phyloP scores from a whole-genome alignment of 345 rosid genomes.

The Limnanthes douglasii region DNA sequence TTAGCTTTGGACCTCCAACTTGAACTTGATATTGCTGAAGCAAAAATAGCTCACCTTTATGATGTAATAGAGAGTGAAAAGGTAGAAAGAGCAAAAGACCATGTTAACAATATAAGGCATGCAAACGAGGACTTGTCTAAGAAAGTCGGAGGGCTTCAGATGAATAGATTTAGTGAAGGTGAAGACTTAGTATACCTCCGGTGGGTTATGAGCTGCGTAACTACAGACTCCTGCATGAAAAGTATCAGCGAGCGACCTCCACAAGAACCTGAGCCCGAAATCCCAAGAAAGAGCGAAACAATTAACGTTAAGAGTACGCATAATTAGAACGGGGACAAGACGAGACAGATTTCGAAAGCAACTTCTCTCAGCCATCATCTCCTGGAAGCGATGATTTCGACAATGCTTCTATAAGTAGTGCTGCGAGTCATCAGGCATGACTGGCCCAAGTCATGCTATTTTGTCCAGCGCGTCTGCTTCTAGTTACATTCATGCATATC shows the following conservation, averaged over 20 bases:
- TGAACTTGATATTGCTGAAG: slow-evolving; percentile 73
- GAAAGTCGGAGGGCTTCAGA: slow-evolving; percentile 98
- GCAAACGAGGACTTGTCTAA: slow-evolving; percentile 72
- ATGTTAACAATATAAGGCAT: slow-evolving; percentile 63
- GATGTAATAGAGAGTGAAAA: slow-evolving; percentile 89
- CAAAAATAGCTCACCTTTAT: slow-evolving; percentile 52
- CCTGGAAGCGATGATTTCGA: slow-evolving; percentile 94
- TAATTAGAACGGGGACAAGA: slow-evolving; percentile 94
- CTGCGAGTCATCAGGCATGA: no score
- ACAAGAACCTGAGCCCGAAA: slow-evolving; percentile 71
- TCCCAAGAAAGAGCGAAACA: slow-evolving; percentile 82
- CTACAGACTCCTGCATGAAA: slow-evolving; percentile 75
- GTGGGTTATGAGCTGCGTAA: slow-evolving; percentile 93
- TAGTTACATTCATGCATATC: no score
- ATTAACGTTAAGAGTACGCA: slow-evolving; percentile 72
- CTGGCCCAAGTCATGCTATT: no score
- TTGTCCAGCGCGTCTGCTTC: no score
- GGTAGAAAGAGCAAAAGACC: slow-evolving; percentile 66
- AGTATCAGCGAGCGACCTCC: slow-evolving; percentile 82
- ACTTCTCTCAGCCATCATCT: slow-evolving; percentile 80
- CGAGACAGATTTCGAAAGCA: slow-evolving; percentile 83
- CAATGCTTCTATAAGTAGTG: slow-evolving; percentile 72
- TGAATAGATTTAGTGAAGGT: slow-evolving; percentile 94
- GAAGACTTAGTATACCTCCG: slow-evolving; percentile 98
- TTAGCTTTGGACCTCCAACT: slow-evolving; percentile 76